A percentile compares a stretch with the other conserved stretches of the same genome.
Conservation (phyloP, 2,329 filamentous ascomycete genomes). For the Mycocentrospora acerina region DNA sequence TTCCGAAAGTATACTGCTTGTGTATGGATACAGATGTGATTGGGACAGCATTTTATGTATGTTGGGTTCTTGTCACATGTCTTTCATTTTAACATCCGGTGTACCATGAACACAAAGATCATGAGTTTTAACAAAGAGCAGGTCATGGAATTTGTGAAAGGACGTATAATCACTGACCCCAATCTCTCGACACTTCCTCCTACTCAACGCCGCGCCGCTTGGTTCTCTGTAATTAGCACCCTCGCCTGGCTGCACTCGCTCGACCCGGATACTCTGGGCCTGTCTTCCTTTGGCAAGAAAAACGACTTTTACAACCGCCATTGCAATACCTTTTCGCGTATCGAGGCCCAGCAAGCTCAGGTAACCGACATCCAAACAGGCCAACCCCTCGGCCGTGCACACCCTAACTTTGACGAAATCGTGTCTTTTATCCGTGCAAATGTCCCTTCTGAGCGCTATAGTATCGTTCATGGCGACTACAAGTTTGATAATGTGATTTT, state of each 20-base stretch:
- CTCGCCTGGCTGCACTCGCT: slow-evolving; percentile 83
- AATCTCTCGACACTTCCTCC: slow-evolving; percentile 68
- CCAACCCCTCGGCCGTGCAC: slow-evolving; percentile 66
- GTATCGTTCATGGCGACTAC: slow-evolving; percentile 89
- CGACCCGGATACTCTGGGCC: slow-evolving; percentile 63
- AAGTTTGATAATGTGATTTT: slow-evolving; percentile 71
- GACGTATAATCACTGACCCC: slow-evolving; percentile 88
- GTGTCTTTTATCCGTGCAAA: slow-evolving; percentile 70
- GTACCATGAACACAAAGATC: too few species aligned
- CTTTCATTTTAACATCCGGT: too few species aligned
- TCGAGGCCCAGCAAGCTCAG: slow-evolving; percentile 75
- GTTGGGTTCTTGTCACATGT: slow-evolving; percentile 3
- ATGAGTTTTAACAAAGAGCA: too few species aligned
- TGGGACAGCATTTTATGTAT: slow-evolving; percentile 81
- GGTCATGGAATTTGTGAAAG: slow-evolving; percentile 92
- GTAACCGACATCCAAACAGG: slow-evolving; percentile 71
- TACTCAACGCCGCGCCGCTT: slow-evolving; percentile 57
- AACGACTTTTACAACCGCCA: slow-evolving; percentile 82
- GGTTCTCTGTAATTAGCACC: slow-evolving; percentile 65
- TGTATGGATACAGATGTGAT: slow-evolving; percentile 79
- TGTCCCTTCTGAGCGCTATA: slow-evolving; percentile 70
- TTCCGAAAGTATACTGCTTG: slow-evolving; percentile 78
- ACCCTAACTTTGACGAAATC: slow-evolving; percentile 77
- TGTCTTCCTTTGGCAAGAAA: slow-evolving; percentile 71
- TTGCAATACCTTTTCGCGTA: slow-evolving; percentile 75